Conservation (phyloP, 805 yeast genomes). For the Myxozyma neotropica region DNA sequence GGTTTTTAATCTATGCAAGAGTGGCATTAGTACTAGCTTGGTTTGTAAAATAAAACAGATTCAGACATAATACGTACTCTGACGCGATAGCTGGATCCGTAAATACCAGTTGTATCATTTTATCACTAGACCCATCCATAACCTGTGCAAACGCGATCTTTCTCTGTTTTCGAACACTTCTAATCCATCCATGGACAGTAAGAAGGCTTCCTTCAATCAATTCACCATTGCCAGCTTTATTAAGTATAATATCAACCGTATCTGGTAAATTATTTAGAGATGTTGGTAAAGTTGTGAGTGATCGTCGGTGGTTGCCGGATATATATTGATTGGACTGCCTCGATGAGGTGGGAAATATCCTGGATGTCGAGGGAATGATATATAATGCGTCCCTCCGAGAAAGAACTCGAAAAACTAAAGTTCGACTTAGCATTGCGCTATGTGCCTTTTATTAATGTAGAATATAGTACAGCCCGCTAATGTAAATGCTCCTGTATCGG, state of each 20-base stretch:
- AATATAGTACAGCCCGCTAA: too few species aligned
- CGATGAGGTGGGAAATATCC: too few species aligned
- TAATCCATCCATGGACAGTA: slow-evolving; percentile 71
- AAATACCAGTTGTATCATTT: slow-evolving; percentile 56
- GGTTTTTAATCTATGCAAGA: slow-evolving; percentile 39
- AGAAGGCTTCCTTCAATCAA: slow-evolving; percentile 41
- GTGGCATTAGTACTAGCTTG: background rate
- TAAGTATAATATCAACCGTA: background rate
- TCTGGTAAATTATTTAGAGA: slow-evolving; percentile 1
- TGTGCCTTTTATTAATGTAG: too few species aligned
- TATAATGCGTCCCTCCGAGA: too few species aligned
- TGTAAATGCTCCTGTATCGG: too few species aligned
- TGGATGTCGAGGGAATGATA: too few species aligned
- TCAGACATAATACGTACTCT: slow-evolving; percentile 23
- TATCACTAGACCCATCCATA: slow-evolving; percentile 69
- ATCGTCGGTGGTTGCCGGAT: background rate
- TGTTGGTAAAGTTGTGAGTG: background rate
- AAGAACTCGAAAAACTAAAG: too few species aligned
- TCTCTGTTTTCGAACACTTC: slow-evolving; percentile 70
- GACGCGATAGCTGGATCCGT: slow-evolving; percentile 40
- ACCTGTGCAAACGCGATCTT: slow-evolving; percentile 79
- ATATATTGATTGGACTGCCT: background rate
- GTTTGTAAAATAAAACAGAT: background rate
- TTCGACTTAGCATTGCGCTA: too few species aligned
- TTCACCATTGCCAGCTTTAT: background rate